Conservation (phyloP, 2,329 filamentous ascomycete genomes). For the Cercospora sp. region DNA sequence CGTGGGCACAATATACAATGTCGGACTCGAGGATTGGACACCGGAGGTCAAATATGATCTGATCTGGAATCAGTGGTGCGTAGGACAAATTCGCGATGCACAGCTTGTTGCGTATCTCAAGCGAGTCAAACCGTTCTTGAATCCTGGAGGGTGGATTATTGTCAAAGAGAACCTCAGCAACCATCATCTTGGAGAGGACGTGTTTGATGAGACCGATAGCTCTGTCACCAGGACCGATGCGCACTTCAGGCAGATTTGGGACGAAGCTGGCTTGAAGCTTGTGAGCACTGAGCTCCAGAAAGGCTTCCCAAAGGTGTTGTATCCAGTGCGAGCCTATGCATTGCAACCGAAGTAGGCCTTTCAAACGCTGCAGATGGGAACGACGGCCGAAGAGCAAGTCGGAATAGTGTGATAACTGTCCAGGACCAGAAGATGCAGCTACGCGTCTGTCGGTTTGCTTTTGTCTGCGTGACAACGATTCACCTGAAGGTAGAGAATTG, state of each 20-base stretch:
- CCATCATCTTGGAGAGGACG: conserved; percentile 56
- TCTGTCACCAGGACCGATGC: conserved; percentile 74
- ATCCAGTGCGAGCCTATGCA: conserved; percentile 77
- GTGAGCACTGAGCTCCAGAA: conserved; percentile 69
- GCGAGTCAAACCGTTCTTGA: conserved; percentile 57
- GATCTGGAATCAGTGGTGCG: conserved; percentile 89
- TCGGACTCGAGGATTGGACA: conserved; percentile 73
- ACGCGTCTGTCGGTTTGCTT: no score
- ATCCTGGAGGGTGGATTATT: conserved; percentile 58
- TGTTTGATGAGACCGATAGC: conserved; percentile 74
- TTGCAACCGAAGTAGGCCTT: conserved; percentile 53
- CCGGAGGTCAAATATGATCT: conserved; percentile 64
- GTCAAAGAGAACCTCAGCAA: conserved; percentile 79
- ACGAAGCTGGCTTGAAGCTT: conserved; percentile 66
- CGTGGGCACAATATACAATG: conserved; percentile 66
- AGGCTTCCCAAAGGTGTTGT: conserved; percentile 68
- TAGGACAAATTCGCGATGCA: conserved; percentile 75
- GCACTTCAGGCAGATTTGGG: conserved; percentile 71
- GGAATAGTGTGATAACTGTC: no score
- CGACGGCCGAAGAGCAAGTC: neutral
- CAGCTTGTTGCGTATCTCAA: conserved; percentile 68
- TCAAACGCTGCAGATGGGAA: no score
- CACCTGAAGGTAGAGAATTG: no score
- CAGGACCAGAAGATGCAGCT: no score
- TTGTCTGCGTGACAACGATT: no score